Evolutionary conservation across 228 moss, liverwort and hornwort species (phyloP), one percentile per base, ranked within the genome.

Genomic region (Sphagnum fallax): DNA sequence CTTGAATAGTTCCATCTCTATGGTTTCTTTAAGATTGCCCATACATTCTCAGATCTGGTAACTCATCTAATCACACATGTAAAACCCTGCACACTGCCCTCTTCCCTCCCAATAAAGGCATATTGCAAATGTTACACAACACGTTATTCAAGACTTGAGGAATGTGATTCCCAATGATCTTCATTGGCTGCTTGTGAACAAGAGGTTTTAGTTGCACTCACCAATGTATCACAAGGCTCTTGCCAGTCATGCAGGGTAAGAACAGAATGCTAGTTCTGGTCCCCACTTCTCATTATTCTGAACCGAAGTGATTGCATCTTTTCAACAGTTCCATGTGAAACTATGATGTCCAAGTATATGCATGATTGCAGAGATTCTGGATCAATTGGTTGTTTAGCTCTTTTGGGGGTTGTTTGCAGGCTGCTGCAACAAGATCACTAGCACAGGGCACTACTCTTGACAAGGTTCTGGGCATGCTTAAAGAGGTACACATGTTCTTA

Each of bases 391-490:
- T 32, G 32, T 32, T 32, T 3, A 32, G 32, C 32, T 32, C 32
- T 32, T 32, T 32, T 32, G 32, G 32, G 32, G 32, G 48, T 65
- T 49, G 52, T 5, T 16, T 50, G 50, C 81, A 94, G 94, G 94
- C 86, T 69, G 87, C 94, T 71, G 90, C 82, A 52, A 79, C 77
- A 53, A 86, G 94, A 71, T 69, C 91, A 52, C 77, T 95, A 62
- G 69, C 68, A 6, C 73, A 67, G 55, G 94, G 94, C 63, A 89
- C 88, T 51, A 95, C 75, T 51, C 78, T 95, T 49, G 88, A 95
- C 32, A 82, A 81, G 61, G 91, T 91, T 67, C 74, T 95, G 47
- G 69, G 66, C n/a, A 75, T 95, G 88, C 75, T 94, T 72, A 79
- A 69, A 64, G 83, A 91, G 89, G 94, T 94, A 71, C 32, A 32